Evolutionary conservation across 257 asterid species (phyloP).

Genomic region (Vinca minor): DNA sequence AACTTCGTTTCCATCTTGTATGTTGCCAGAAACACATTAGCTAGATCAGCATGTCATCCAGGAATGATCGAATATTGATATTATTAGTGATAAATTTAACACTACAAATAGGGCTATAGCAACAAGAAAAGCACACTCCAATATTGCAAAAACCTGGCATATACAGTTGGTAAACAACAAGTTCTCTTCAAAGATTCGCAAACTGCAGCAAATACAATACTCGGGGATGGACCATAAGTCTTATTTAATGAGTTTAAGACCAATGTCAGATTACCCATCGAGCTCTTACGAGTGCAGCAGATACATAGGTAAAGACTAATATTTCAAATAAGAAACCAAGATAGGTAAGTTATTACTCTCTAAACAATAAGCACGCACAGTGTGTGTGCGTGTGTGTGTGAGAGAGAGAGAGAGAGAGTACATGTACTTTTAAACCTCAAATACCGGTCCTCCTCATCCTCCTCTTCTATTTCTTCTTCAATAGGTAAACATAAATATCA

Average conservation of each 20-base stretch:
- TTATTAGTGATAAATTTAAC: background rate
- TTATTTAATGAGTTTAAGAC: background rate
- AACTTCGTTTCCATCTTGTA: no score
- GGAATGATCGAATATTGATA: background rate
- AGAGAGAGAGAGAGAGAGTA: background rate
- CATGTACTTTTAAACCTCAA: background rate
- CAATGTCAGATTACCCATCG: background rate
- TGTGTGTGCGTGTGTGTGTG: no score
- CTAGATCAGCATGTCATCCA: background rate
- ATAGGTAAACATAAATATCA: background rate
- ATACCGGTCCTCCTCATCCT: background rate
- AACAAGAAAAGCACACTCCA: background rate
- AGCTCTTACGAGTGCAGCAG: background rate
- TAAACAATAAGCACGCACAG: background rate
- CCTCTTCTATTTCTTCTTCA: background rate
- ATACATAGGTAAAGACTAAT: background rate
- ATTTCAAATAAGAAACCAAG: background rate
- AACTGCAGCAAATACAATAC: background rate
- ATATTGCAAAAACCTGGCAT: background rate
- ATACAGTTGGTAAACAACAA: background rate
- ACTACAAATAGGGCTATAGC: background rate
- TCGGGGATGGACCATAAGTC: background rate
- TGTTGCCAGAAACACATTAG: background rate
- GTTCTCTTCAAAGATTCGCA: background rate
- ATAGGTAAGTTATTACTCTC: background rate